A percentile compares a stretch with the other conserved stretches of the same genome.
Conservation (phyloP, 371 early-diverging fungal species). For the Basidiobolus meristosporus region DNA sequence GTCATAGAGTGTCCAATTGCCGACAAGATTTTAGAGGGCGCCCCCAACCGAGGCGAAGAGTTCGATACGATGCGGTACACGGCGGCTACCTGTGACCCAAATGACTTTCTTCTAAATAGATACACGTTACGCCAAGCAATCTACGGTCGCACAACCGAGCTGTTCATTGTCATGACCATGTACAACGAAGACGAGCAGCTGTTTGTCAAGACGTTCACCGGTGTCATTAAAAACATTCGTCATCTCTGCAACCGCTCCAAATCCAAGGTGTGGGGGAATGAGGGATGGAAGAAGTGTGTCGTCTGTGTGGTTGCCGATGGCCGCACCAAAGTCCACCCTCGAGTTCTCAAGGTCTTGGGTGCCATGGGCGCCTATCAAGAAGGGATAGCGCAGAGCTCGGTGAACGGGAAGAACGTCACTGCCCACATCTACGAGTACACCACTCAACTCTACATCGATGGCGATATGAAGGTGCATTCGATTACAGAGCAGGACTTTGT, state of each 20-base stretch:
- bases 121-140: slow-evolving; percentile 22
- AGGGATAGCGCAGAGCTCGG: slow-evolving; percentile 38
- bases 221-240: slow-evolving; percentile 60
- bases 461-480: slow-evolving; percentile 17
- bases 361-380: slow-evolving; percentile 55
- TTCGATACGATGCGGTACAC: slow-evolving; percentile 51
- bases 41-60: slow-evolving; percentile 22
- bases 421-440: slow-evolving; percentile 76
- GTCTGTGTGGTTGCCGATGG: slow-evolving; percentile 75
- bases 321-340: slow-evolving; percentile 34
- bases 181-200: slow-evolving; percentile 37
- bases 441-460: slow-evolving; percentile 36
- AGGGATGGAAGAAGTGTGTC: slow-evolving; percentile 68
- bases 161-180: slow-evolving; percentile 53
- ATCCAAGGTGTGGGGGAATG: slow-evolving; percentile 39
- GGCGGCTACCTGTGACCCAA: slow-evolving; percentile 38
- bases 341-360: slow-evolving; percentile 26
- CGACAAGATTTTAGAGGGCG: slow-evolving; percentile 12
- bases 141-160: slow-evolving; percentile 24
- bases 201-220: slow-evolving; percentile 53
- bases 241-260: slow-evolving; percentile 42
- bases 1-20: slow-evolving; percentile 28
- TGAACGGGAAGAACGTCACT: slow-evolving; percentile 29
- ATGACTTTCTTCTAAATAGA: slow-evolving; percentile 21
- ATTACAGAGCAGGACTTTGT: slow-evolving; percentile 23